Base-by-base conservation (phyloP, 2,329 filamentous ascomycete species). In the Fusarium sp. region DNA sequence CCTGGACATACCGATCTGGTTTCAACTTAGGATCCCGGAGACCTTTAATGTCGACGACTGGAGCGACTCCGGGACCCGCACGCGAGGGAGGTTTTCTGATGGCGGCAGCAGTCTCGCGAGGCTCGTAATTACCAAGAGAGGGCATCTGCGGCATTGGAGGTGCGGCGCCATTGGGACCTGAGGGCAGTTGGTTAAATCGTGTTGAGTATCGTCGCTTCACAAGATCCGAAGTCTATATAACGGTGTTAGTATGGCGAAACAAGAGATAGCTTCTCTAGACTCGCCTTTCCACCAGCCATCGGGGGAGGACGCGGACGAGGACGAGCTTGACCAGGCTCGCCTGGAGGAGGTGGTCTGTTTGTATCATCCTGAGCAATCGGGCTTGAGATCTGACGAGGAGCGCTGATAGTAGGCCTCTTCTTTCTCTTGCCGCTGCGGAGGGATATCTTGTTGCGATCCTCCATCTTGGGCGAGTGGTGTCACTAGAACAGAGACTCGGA, bases 191-290 rank as follows among this genome's bases (percentile, higher is more conserved):
- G 76, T 94, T 95, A 81, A 98, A 97, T 67, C 95, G 91, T 44
- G 95, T 95, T 41, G 96, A 98, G 82, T 98, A 99, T 75, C 96
- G 88, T 75, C 94, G 89, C 84, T 98, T 98, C 64, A 99, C 95
- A 58, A 98, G 86, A 80, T 99, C 95, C 27, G 89, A 89, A 2
- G 89, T 91, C 88, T 90, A 80, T 7, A 44, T 27, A 54, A 30
- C 75, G 72, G 46, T 17, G 58, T 77, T 14, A 75, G 70, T 33
- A 70, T 71, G 45, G 38, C 18, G 15, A 53, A 18, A 53, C 49
- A 64, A 38, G 71, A 58, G 30, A 33, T 14, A 38, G 15, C 37
- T 44, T 41, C 27, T 38, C 40, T 40, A 45, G 62, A 46, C 81
- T 61, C 75, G 88, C 88, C 83, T 90, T 90, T 75, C 87, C 88